These are phyloP conservation scores for Penicillium goetzii DNA, from an alignment of 495 filamentous ascomycete species.

Conservation along the genomic window DNA sequence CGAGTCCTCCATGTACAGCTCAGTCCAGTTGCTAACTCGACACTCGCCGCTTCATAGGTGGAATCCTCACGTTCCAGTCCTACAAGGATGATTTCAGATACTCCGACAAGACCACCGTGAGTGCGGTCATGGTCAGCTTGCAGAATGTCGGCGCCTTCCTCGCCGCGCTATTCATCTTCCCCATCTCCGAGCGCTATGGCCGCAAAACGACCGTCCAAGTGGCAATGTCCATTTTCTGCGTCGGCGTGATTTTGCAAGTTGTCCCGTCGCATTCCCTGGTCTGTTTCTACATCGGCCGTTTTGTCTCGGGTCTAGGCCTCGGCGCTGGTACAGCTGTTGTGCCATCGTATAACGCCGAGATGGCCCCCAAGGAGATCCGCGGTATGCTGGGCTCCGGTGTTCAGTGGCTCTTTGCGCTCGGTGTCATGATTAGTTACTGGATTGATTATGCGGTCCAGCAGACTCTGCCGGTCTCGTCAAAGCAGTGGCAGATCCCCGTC, in stretches of 20 bases:
- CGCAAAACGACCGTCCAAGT: slow-evolving; percentile 48
- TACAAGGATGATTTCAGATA: slow-evolving; percentile 33
- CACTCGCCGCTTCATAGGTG: slow-evolving; percentile 15
- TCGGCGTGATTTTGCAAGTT: slow-evolving; percentile 49
- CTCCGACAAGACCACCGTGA: slow-evolving; percentile 33
- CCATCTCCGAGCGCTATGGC: slow-evolving; percentile 44
- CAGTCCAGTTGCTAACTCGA: not conserved
- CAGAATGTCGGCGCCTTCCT: slow-evolving; percentile 39
- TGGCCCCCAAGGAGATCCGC: slow-evolving; percentile 56
- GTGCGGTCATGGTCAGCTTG: slow-evolving; percentile 36
- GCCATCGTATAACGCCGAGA: slow-evolving; percentile 59
- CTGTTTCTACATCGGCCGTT: slow-evolving; percentile 51
- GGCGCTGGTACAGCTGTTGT: slow-evolving; percentile 57
- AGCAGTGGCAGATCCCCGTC: slow-evolving; percentile 59
- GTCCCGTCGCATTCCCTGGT: slow-evolving; percentile 47
- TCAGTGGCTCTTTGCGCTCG: slow-evolving; percentile 53
- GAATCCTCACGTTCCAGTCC: slow-evolving; percentile 31
- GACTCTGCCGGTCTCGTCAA: slow-evolving; percentile 34
- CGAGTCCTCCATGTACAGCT: no score
- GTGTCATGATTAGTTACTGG: slow-evolving; percentile 57
- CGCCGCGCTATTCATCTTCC: slow-evolving; percentile 44
- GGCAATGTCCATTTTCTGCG: slow-evolving; percentile 46
- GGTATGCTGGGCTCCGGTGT: slow-evolving; percentile 53
- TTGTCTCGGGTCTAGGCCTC: slow-evolving; percentile 59
- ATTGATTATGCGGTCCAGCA: slow-evolving; percentile 53